These are phyloP conservation scores for Suillus weaverae DNA, from an alignment of 768 basidiomycete genomes.

Conservation along the genomic window DNA sequence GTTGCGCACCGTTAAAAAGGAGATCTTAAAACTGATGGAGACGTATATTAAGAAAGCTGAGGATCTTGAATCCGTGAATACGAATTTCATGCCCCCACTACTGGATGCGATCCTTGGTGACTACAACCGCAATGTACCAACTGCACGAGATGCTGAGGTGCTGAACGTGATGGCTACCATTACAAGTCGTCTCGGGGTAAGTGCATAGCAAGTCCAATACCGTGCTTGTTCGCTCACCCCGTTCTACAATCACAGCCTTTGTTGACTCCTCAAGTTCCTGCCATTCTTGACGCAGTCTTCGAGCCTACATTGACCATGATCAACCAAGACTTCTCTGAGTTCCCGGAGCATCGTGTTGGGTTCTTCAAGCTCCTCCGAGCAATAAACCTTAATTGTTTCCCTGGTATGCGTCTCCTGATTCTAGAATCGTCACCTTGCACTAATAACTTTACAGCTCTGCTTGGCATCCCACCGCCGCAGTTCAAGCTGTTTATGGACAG, in stretches of 20 bases:
- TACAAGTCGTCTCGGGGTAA: slow-evolving; percentile 81
- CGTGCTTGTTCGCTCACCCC: slow-evolving; percentile 10
- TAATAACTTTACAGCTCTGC: slow-evolving; percentile 54
- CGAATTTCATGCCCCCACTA: slow-evolving; percentile 89
- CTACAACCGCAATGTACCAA: slow-evolving; percentile 91
- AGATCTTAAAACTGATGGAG: slow-evolving; percentile 95
- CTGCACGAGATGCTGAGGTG: slow-evolving; percentile 94
- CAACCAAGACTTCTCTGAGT: slow-evolving; percentile 99
- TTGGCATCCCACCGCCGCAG: slow-evolving; percentile 84
- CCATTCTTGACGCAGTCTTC: slow-evolving; percentile 95
- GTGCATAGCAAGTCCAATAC: slow-evolving; percentile 28
- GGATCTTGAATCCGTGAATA: slow-evolving; percentile 90
- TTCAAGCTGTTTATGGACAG: slow-evolving; percentile 99
- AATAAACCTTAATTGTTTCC: slow-evolving; percentile 94
- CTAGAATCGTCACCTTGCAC: neutral
- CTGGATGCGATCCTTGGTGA: slow-evolving; percentile 98
- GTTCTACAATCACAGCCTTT: slow-evolving; percentile 51
- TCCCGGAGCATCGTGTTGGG: slow-evolving; percentile 94
- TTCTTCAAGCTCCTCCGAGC: slow-evolving; percentile 95
- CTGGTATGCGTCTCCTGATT: slow-evolving; percentile 50
- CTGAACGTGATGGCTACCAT: slow-evolving; percentile 97
- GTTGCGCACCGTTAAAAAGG: slow-evolving; percentile 96
- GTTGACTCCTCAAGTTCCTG: slow-evolving; percentile 90
- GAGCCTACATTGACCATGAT: slow-evolving; percentile 98
- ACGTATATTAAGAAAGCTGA: slow-evolving; percentile 97